phyloP scores from a whole-genome alignment of 2,329 filamentous ascomycete species.

The Fusarium pseudocircinatum region DNA sequence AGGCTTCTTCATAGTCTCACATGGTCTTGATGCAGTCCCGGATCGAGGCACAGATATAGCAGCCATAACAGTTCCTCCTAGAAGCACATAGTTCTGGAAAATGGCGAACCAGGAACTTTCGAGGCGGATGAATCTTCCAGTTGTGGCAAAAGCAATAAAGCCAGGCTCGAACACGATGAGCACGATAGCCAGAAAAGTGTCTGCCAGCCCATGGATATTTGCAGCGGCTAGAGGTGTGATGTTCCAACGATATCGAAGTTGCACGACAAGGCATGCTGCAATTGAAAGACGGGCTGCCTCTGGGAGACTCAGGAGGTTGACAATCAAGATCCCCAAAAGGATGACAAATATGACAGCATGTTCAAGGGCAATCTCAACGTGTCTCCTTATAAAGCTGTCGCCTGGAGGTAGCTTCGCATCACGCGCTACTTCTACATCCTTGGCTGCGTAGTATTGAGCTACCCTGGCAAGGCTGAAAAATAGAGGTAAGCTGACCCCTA shows the following conservation, averaged over 20 bases:
- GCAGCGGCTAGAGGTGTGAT: background rate
- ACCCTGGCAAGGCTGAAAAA: conserved; percentile 28
- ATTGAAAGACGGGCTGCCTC: conserved; percentile 29
- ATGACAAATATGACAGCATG: conserved; percentile 19
- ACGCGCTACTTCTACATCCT: conserved; percentile 10
- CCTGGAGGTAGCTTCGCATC: conserved; percentile 4
- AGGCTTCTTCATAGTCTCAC: background rate
- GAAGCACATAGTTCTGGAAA: background rate
- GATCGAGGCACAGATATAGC: conserved; percentile 5
- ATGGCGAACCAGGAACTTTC: background rate
- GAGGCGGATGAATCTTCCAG: background rate
- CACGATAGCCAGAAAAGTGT: conserved; percentile 6
- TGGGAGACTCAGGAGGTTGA: background rate
- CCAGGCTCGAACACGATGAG: background rate
- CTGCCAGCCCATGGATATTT: background rate
- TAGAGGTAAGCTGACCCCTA: conserved; percentile 29
- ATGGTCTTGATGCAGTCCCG: background rate
- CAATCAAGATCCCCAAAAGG: background rate
- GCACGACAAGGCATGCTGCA: conserved; percentile 18
- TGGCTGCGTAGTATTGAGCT: conserved; percentile 31
- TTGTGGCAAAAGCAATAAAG: background rate
- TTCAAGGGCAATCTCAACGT: conserved; percentile 11
- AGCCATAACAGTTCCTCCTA: conserved; percentile 6
- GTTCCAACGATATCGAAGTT: conserved; percentile 4
- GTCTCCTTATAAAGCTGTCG: background rate